These are phyloP conservation scores for Komagataella ulmi DNA, from an alignment of 805 yeast genomes.

Conservation along the genomic window DNA sequence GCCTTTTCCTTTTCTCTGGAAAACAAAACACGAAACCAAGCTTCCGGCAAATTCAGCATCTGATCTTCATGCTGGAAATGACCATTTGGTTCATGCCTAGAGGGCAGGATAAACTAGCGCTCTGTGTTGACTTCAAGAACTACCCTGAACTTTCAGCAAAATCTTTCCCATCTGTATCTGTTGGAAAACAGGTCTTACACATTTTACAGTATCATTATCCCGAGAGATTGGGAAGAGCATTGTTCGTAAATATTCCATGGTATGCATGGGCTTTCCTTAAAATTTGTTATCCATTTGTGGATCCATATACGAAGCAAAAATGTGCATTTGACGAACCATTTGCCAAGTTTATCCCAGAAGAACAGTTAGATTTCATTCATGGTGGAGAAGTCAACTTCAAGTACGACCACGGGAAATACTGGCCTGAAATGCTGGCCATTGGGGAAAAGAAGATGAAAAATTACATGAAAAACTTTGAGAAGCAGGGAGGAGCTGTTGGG, in stretches of 20 bases:
- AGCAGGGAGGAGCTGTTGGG: slow-evolving; percentile 55
- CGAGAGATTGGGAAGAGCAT: slow-evolving; percentile 77
- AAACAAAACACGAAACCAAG: slow-evolving; percentile 80
- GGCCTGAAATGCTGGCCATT: slow-evolving; percentile 51
- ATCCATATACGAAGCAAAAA: slow-evolving; percentile 79
- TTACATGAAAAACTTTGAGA: slow-evolving; percentile 48
- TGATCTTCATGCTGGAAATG: slow-evolving; percentile 77
- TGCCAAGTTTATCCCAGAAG: slow-evolving; percentile 56
- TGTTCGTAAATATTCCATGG: slow-evolving; percentile 78
- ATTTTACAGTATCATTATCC: slow-evolving; percentile 89
- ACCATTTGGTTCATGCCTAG: slow-evolving; percentile 82
- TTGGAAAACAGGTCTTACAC: slow-evolving; percentile 72
- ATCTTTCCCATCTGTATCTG: slow-evolving; percentile 58
- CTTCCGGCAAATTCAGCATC: slow-evolving; percentile 73
- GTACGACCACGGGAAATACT: slow-evolving; percentile 59
- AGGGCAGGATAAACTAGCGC: slow-evolving; percentile 78
- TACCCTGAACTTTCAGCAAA: slow-evolving; percentile 31
- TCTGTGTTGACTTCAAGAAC: slow-evolving; percentile 75
- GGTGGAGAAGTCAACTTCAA: slow-evolving; percentile 71
- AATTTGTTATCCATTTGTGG: slow-evolving; percentile 80
- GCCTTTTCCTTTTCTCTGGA: slow-evolving; percentile 74
- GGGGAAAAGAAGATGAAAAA: slow-evolving; percentile 37
- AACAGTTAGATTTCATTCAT: slow-evolving; percentile 59
- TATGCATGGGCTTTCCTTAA: slow-evolving; percentile 82
- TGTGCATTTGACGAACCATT: slow-evolving; percentile 76